Conservation (phyloP, 169 alveolate genomes). For the Toxoplasma gondii region DNA sequence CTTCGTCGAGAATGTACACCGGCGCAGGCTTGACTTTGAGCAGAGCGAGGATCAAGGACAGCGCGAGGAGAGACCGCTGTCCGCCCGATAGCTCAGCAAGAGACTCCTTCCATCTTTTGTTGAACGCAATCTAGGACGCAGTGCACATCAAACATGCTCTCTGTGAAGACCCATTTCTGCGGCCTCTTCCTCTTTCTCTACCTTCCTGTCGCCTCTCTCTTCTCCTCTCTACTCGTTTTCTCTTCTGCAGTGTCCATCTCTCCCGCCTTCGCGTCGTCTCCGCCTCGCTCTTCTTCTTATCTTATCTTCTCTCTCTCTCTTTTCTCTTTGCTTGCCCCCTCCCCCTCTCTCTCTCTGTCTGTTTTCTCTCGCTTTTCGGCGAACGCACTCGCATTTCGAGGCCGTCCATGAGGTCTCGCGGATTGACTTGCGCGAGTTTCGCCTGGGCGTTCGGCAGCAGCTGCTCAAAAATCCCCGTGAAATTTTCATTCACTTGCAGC, state of each 20-base stretch:
- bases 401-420: conserved; percentile 80
- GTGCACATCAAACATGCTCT: conserved; percentile 88
- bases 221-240: too few species aligned
- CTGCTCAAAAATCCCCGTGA: conserved; percentile 92
- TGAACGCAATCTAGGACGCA: conserved; percentile 33
- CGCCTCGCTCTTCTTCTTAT: neutral
- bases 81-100: conserved; percentile 81
- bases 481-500: conserved; percentile 89
- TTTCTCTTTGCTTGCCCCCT: neutral
- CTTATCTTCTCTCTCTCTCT: neutral
- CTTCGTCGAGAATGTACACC: conserved; percentile 98
- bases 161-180: conserved; percentile 84
- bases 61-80: conserved; percentile 94
- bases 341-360: neutral
- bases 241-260: neutral
- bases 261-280: neutral
- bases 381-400: conserved; percentile 80
- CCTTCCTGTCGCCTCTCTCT: conserved; percentile 47
- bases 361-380: neutral
- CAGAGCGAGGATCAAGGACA: conserved; percentile 96
- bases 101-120: conserved; percentile 91
- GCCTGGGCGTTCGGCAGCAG: conserved; percentile 95
- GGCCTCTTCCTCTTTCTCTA: conserved; percentile 55
- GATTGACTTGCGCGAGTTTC: conserved; percentile 86
- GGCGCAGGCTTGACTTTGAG: conserved; percentile 96